These are phyloP conservation scores for Vanilla planifolia DNA, from an alignment of 106 monocot species.

Conservation along the genomic window DNA sequence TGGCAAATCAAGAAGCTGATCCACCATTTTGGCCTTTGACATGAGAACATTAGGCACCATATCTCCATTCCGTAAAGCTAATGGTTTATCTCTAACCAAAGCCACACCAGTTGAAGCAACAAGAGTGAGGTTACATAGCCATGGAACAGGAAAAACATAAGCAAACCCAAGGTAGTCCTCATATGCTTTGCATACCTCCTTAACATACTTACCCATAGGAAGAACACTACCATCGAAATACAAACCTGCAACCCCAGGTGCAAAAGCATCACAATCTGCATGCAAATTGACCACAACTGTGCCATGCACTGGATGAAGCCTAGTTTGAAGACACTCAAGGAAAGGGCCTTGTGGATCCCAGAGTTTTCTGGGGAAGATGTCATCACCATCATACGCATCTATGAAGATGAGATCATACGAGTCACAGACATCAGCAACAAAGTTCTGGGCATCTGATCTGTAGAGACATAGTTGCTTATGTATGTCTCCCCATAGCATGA, in stretches of 20 bases:
- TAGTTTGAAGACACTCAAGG: conserved; percentile 39
- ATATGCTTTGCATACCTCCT: conserved; percentile 65
- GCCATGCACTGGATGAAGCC: conserved; percentile 77
- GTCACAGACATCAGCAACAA: conserved; percentile 22
- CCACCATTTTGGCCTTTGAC: conserved; percentile 45
- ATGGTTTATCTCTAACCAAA: conserved; percentile 5
- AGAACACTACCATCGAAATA: conserved; percentile 22
- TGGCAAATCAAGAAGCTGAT: conserved; percentile 49
- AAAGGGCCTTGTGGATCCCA: conserved; percentile 71
- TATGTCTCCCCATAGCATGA: conserved; percentile 39
- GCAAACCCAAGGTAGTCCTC: conserved; percentile 65
- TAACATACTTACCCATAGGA: conserved; percentile 69
- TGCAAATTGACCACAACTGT: conserved; percentile 90
- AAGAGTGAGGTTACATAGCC: conserved; percentile 86
- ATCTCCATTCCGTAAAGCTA: conserved; percentile 12
- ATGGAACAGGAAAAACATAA: conserved; percentile 68
- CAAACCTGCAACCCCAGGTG: background rate
- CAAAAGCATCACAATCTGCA: conserved; percentile 49
- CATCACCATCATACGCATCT: conserved; percentile 97
- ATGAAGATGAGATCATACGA: conserved; percentile 75
- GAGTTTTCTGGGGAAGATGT: conserved; percentile 73
- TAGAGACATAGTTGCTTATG: conserved; percentile 50
- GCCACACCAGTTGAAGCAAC: conserved; percentile 43
- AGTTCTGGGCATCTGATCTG: conserved; percentile 70
- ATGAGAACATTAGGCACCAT: conserved; percentile 30